Evolutionary conservation across 1,284 basidiomycete species (phyloP), one percentile per base, ranked within the genome.

Genomic region (Trichosporon sp.): DNA sequence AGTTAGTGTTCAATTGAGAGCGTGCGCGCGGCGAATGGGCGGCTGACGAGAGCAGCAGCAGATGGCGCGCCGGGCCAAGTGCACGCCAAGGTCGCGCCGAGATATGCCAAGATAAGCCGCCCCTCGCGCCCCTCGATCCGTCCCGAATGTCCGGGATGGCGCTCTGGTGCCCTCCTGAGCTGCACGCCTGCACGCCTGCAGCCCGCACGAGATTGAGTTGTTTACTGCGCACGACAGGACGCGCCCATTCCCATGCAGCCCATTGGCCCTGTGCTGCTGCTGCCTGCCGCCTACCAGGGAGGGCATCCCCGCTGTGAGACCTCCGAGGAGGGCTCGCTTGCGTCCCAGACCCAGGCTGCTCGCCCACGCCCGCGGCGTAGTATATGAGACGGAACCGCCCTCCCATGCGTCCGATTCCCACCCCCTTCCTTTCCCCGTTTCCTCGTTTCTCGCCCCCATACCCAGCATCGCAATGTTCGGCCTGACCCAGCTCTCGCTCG

Each of bases 11-110:
- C 51, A 56, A 56, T 56, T 56, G 25, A 56, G 38, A 32, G 15
- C 11, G 15, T 2, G 15, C 15, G 15, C 38, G 38, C 38, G 38
- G 38, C 38, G 38, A 42, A 42, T 42, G 6, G 12, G 3, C n/a
- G 23, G 51, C 8, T 15, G 51, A 27, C 23, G 25, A 15, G n/a
- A n/a, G n/a, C n/a, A n/a, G 18, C 9, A 51, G 9, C 44, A 21
- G 29, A 60, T 31, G 56, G 29, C 29, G 23, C 27, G 56, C 29
- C 23, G 0, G 56, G 56, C 56, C 56, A 60, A 60, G 56, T 32
- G 56, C 56, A n/a, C 56, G 56, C 56, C 56, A 60, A 60, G 56
- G 29, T 31, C 56, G 56, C 56, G 56, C 56, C 56, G 56, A 60
- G 56, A 51, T 51, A 51, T 51, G 47, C 47, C 47, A 51, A 51